phyloP scores from a whole-genome alignment of 1,139 yeast genomes.

The Debaryomyces robertsiae region DNA sequence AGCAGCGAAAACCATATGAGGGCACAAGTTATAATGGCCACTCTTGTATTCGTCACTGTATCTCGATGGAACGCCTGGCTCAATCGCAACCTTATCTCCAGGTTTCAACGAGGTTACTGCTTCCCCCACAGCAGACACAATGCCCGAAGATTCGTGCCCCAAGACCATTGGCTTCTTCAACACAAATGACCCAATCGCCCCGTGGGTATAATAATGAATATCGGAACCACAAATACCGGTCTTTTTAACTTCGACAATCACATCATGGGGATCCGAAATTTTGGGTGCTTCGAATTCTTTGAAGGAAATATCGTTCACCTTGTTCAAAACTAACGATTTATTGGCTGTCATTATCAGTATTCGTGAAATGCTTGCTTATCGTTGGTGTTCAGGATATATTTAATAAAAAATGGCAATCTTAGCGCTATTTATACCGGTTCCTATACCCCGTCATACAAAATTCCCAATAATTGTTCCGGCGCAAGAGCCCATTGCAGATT shows the following conservation, averaged over 20 bases:
- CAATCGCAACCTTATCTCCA: conserved; percentile 85
- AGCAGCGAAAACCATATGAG: conserved; percentile 84
- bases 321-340: conserved; percentile 71
- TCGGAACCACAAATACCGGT: conserved; percentile 93
- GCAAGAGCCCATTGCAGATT: background rate
- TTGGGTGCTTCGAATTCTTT: conserved; percentile 70
- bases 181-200: conserved; percentile 72
- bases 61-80: conserved; percentile 72
- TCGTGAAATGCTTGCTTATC: background rate
- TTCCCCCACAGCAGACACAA: conserved; percentile 65
- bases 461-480: conserved; percentile 11
- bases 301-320: conserved; percentile 62
- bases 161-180: conserved; percentile 68
- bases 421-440: background rate
- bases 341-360: conserved; percentile 34
- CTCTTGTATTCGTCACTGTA: conserved; percentile 70
- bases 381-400: background rate
- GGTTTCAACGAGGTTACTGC: conserved; percentile 61
- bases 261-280: conserved; percentile 64
- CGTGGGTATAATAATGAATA: conserved; percentile 80
- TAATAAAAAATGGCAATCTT: background rate
- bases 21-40: conserved; percentile 80
- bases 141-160: conserved; percentile 79
- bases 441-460: background rate
- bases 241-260: conserved; percentile 67